These are phyloP conservation scores for Conoideocrella luteorostrata DNA, from an alignment of 2,329 filamentous ascomycete species.

Conservation along the genomic window DNA sequence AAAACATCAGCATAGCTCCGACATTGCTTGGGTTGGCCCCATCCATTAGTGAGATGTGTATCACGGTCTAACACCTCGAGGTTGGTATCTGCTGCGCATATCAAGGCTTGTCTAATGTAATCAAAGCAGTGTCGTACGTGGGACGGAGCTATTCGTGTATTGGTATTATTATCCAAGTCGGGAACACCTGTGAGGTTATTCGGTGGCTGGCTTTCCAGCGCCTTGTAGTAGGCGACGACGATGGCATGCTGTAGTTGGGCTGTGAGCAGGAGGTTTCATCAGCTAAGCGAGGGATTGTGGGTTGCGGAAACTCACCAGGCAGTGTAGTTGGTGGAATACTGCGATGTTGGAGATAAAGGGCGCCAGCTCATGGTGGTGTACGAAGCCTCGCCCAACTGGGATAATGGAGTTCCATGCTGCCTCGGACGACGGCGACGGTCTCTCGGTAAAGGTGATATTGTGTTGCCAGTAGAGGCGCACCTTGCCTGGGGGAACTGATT, in stretches of 20 bases:
- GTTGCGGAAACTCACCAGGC: background rate
- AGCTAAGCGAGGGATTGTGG: too few species aligned
- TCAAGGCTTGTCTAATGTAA: slow-evolving; percentile 1
- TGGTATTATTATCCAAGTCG: background rate
- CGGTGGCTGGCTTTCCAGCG: too few species aligned
- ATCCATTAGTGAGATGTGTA: background rate
- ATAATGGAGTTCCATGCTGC: background rate
- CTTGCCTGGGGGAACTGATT: too few species aligned
- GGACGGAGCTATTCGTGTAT: background rate
- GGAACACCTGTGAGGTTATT: too few species aligned
- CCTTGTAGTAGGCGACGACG: too few species aligned
- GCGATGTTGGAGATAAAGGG: background rate
- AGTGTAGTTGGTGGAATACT: background rate
- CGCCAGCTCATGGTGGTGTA: background rate
- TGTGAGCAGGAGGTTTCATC: too few species aligned
- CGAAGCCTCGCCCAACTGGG: background rate
- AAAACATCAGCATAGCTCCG: background rate
- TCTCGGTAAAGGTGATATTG: background rate
- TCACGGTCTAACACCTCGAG: background rate
- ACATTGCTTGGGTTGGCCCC: background rate
- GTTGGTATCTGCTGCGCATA: slow-evolving; percentile 1
- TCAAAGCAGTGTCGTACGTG: slow-evolving; percentile 5
- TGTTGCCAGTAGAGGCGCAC: too few species aligned
- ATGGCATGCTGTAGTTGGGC: too few species aligned
- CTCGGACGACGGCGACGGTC: background rate